Evolutionary conservation across 2,329 filamentous ascomycete species (phyloP), one percentile per base, ranked within the genome.

Genomic region (Bimuria novae-zelandiae): DNA sequence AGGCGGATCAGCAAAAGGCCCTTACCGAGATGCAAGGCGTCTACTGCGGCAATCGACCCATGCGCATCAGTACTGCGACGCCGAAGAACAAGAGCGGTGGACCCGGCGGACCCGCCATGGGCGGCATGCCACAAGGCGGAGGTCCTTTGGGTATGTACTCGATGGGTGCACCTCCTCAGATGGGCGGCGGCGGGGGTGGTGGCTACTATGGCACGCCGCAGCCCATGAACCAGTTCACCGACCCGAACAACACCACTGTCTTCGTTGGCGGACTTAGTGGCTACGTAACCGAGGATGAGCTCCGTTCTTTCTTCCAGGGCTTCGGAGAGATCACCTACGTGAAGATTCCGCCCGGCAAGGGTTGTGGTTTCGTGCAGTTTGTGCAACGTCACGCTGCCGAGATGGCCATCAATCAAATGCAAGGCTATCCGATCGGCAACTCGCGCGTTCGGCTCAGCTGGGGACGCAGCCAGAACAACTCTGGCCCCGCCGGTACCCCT

Each of bases 371-470:
- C 73, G 94, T 99, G 54, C 94, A 99, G 78, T 99, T 99, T 68
- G 94, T 99, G 52, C 94, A 99, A 80, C 92, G 94, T 63, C 94
- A 99, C 71, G 94, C 94, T 48, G 94, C 94, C 12, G 94, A 99
- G 80, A 99, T 99, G 94, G 94, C 94, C 64, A 99, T 99, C 84
- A 99, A 99, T 80, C 94, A 99, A 79, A 99, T 99, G 94, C 94
- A 99, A 79, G 94, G 94, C 56, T 99, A 99, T 75, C 94, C 94
- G 21, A 99, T 99, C 69, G 94, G 94, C 51, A 99, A 99, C 83
- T 97, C 93, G 41, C 92, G 94, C 62, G 94, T 99, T 55, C 92
- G 94, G 69, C 84, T 99, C 63, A 96, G 91, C 75, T 99, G 94
- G 94, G 94, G 94, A 60, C 90, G 94, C 61, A 95, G 90, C 50